Percentiles rank a stretch among this genome's conserved stretches.
Evolutionary conservation across 2,329 filamentous ascomycete genomes (phyloP).

Genomic region (Exophiala spinifera): DNA sequence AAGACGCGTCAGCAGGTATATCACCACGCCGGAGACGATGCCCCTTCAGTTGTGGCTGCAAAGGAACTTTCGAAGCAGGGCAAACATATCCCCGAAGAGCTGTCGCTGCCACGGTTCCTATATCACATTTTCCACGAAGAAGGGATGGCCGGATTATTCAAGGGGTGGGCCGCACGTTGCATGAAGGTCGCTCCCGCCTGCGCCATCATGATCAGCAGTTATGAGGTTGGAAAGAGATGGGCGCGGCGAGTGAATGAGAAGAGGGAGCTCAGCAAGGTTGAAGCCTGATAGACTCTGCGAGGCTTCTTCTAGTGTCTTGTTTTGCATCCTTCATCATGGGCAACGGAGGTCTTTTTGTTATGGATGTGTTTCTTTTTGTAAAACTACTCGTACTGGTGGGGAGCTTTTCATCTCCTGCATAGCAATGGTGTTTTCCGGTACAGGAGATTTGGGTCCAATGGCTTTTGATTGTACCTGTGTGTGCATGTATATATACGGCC

Average conservation of each 20-base stretch:
- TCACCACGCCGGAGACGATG: slow-evolving; percentile 53
- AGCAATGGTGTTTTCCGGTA: neutral
- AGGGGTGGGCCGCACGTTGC: slow-evolving; percentile 85
- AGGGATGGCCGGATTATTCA: slow-evolving; percentile 77
- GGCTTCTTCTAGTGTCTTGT: no score
- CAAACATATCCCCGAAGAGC: slow-evolving; percentile 61
- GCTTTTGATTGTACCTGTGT: neutral
- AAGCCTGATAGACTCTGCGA: neutral
- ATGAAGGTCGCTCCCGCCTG: slow-evolving; percentile 94
- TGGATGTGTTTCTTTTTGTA: neutral
- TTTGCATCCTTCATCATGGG: neutral
- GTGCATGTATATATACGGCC: no score
- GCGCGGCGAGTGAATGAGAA: slow-evolving; percentile 72
- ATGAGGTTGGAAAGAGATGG: slow-evolving; percentile 90
- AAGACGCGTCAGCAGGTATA: slow-evolving; percentile 92
- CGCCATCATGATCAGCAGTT: slow-evolving; percentile 98
- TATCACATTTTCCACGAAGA: slow-evolving; percentile 87
- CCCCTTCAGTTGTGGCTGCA: slow-evolving; percentile 23
- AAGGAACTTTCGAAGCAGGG: slow-evolving; percentile 20
- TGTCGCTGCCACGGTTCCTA: slow-evolving; percentile 77
- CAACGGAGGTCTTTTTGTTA: neutral
- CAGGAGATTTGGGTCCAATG: neutral
- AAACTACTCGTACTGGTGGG: neutral
- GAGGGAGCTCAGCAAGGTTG: slow-evolving; percentile 32
- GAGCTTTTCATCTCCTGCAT: neutral